These are phyloP conservation scores for Xerocomus cyaneibrunnescens DNA, from an alignment of 1,284 basidiomycete genomes.

Conservation along the genomic window DNA sequence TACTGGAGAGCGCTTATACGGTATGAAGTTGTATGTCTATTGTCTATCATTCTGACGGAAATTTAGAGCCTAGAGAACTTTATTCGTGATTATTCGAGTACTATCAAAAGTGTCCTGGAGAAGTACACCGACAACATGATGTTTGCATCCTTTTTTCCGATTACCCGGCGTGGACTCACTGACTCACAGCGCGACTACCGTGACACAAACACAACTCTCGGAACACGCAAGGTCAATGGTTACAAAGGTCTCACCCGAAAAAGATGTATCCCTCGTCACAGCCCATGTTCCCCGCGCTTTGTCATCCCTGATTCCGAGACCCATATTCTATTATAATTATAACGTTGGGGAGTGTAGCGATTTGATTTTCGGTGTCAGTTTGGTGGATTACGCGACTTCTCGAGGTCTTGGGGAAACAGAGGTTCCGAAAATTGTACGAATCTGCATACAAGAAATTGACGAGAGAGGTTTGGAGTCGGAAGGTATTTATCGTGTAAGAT, in stretches of 20 bases:
- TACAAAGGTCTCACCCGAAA: constrained; percentile 65
- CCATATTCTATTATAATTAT: constrained; percentile 74
- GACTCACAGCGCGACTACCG: constrained; percentile 56
- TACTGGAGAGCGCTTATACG: constrained; percentile 76
- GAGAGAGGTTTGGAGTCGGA: constrained; percentile 77
- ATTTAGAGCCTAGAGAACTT: constrained; percentile 77
- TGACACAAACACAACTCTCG: constrained; percentile 68
- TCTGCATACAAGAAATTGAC: constrained; percentile 87
- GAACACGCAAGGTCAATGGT: constrained; percentile 57
- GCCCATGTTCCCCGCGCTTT: constrained; percentile 58
- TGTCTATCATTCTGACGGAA: constrained; percentile 10
- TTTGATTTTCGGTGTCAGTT: constrained; percentile 88
- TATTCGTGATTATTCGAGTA: constrained; percentile 68
- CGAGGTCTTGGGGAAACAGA: constrained; percentile 73
- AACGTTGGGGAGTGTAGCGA: constrained; percentile 86
- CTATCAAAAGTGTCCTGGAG: constrained; percentile 64
- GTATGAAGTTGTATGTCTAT: constrained; percentile 42
- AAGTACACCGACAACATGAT: constrained; percentile 77
- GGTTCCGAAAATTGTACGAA: constrained; percentile 80
- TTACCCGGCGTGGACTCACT: constrained; percentile 16
- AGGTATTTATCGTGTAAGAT: constrained; percentile 78
- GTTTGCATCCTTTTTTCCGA: constrained; percentile 42
- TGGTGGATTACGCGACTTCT: constrained; percentile 91
- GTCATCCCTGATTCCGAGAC: constrained; percentile 61
- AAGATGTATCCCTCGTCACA: constrained; percentile 61